Evolutionary conservation across 352 stramenopile species (phyloP), one percentile per base, ranked within the genome.

Genomic region (Globisporangium cylindrosporum): DNA sequence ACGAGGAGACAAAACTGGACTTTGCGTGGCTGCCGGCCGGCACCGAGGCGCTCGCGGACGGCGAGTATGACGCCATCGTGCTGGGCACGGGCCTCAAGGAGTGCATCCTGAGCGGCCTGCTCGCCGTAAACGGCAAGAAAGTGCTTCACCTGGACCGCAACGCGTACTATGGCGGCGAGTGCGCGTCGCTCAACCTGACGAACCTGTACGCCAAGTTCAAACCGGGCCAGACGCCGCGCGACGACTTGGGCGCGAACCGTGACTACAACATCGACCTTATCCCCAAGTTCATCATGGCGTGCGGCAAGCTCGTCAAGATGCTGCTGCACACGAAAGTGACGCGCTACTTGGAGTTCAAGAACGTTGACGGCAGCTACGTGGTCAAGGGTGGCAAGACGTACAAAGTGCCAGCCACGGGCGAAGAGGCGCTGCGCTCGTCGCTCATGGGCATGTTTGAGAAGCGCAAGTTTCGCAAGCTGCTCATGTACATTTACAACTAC

Each of bases 211-310:
- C 93, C 76, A 98, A 98, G 79, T 98, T 97, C 78, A 92, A 94
- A 75, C 84, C 82, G 0, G 82, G 79, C 6, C 73, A 91, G 62
- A 68, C 84, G 64, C 80, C 86, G 59, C 76, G 82, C 62, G 74
- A 79, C 54, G 82, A 94, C 22, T 78, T 99, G 36, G 97, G 97
- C 62, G 95, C 91, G 46, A 98, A 98, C 77, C 96, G 97, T 57
- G 97, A 99, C 83, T 99, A 99, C 89, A 99, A 99, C 79, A 98
- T 99, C 61, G 98, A 99, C 83, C 84, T 99, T 27, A 98, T 99
- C 75, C 98, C 98, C 57, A 99, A 99, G 86, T 99, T 99, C 75
- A 99, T 99, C 79, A 99, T 99, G 97, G 97, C 98, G 1, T 99
- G 97, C 74, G 98, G 98, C 67, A 99, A 99, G 76, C 88, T 99